Conservation (phyloP, 768 basidiomycete genomes). For the Krasilnikovozyma curviuscula region DNA sequence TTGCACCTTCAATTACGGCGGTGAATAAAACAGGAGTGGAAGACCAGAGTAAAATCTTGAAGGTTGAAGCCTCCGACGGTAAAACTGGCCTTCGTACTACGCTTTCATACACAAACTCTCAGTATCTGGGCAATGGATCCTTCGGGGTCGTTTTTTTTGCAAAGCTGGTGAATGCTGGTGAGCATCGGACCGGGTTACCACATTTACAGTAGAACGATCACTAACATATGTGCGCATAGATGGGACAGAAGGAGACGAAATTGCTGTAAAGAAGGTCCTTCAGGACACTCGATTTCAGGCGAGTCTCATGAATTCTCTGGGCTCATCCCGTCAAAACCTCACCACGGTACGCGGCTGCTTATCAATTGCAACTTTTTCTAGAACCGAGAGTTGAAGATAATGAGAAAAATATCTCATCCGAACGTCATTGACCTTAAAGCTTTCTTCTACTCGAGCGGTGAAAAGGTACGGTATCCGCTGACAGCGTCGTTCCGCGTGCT, state of each 20-base stretch:
- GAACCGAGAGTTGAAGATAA: constrained; percentile 99
- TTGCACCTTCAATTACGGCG: no score
- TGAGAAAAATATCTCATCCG: constrained; percentile 87
- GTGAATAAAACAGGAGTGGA: constrained; percentile 32
- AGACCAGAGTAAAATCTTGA: constrained; percentile 85
- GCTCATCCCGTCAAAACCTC: not conserved
- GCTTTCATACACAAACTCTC: constrained; percentile 86
- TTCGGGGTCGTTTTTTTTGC: constrained; percentile 98
- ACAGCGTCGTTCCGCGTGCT: no score
- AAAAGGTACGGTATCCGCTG: constrained; percentile 52
- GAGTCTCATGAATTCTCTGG: constrained; percentile 23
- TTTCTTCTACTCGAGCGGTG: constrained; percentile 97
- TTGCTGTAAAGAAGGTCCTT: constrained; percentile 99
- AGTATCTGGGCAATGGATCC: constrained; percentile 94
- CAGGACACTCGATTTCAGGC: constrained; percentile 99
- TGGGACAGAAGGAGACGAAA: constrained; percentile 34
- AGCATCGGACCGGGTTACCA: not conserved
- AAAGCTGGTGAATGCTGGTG: constrained; percentile 43
- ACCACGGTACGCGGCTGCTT: not conserved
- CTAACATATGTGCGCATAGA: constrained; percentile 14
- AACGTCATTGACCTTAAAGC: constrained; percentile 94
- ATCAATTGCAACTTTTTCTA: constrained; percentile 21
- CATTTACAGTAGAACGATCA: not conserved
- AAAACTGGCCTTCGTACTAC: constrained; percentile 73
- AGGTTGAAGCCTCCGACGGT: constrained; percentile 85